Percentiles rank a stretch among this genome's conserved stretches.
These are phyloP conservation scores for Monilinia aucupariae DNA, from an alignment of 2,329 filamentous ascomycete species.

Conservation along the genomic window DNA sequence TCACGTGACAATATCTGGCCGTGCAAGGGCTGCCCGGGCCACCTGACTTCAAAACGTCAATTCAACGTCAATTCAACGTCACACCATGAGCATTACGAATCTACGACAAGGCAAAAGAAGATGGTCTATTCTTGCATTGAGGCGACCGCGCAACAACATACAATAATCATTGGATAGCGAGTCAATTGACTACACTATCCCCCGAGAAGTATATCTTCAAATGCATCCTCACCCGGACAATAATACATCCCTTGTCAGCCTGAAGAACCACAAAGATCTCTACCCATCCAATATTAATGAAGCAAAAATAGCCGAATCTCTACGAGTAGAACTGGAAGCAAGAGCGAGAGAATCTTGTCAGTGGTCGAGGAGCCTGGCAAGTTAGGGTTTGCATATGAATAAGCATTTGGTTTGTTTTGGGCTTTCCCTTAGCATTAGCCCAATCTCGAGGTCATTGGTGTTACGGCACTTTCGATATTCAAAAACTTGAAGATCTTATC, in stretches of 20 bases:
- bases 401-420: neutral
- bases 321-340: too few relatives aligned
- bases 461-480: neutral
- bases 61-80: neutral
- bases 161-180: neutral
- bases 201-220: neutral
- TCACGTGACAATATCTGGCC: neutral
- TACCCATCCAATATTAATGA: neutral
- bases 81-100: too few relatives aligned
- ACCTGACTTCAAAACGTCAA: too few relatives aligned
- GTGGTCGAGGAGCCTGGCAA: neutral
- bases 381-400: neutral
- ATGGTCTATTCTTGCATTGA: too few relatives aligned
- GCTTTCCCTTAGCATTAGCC: neutral
- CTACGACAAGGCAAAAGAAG: too few relatives aligned
- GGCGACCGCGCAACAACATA: neutral
- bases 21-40: neutral
- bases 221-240: neutral
- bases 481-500: neutral
- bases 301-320: neutral
- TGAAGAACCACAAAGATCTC: neutral
- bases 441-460: neutral
- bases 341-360: neutral
- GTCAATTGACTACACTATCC: neutral
- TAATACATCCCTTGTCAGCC: neutral